Percentiles rank a stretch among this genome's conserved stretches.
Conservation (phyloP, 768 basidiomycete species). For the Serpula lacrymans region DNA sequence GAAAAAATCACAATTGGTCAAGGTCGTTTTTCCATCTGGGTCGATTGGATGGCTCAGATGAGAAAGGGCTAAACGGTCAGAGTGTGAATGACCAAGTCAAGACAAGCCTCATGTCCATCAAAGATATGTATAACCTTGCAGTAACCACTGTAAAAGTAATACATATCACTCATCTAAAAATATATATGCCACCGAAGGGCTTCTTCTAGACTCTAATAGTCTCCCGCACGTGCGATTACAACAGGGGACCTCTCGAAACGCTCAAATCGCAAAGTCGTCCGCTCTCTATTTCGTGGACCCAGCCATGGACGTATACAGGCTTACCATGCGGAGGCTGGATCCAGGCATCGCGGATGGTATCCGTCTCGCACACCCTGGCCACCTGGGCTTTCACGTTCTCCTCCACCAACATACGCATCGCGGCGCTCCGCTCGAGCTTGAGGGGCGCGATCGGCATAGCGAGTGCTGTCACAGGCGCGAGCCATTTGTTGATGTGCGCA, state of each 20-base stretch:
- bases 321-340: conserved; percentile 20
- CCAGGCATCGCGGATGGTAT: conserved; percentile 47
- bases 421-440: conserved; percentile 37
- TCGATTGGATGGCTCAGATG: no score
- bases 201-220: no score
- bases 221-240: no score
- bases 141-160: no score
- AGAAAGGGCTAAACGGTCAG: no score
- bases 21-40: no score
- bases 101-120: no score
- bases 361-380: conserved; percentile 44
- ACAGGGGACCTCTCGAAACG: conserved; percentile 40
- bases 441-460: conserved; percentile 42
- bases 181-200: no score
- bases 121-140: no score
- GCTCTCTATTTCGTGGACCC: conserved; percentile 58
- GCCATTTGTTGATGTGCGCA: conserved; percentile 64
- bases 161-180: no score
- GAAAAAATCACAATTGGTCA: no score
- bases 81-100: no score
- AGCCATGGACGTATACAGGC: conserved; percentile 59
- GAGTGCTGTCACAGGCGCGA: conserved; percentile 61
- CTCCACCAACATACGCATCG: conserved; percentile 47
- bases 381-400: conserved; percentile 62
- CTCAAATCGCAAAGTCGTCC: conserved; percentile 56